These are phyloP conservation scores for Cunninghamia lanceolata DNA, from an alignment of 75 land plant genomes.

Conservation along the genomic window DNA sequence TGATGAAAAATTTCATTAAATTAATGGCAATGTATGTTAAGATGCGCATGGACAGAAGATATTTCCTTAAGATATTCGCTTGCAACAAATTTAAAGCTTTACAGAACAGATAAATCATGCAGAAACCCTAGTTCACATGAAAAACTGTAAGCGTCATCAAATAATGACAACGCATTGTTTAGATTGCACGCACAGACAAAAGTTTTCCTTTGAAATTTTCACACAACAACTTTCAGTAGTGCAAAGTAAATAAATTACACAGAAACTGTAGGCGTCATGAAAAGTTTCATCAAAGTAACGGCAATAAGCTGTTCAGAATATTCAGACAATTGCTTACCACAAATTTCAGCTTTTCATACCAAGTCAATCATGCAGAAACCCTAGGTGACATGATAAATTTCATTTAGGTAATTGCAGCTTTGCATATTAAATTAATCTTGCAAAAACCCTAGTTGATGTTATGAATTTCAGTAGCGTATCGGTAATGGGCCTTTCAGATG, in stretches of 20 bases:
- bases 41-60: background rate
- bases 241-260: no score
- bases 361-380: background rate
- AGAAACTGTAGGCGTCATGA: background rate
- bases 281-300: no score
- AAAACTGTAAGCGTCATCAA: background rate
- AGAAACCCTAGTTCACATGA: background rate
- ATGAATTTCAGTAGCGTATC: no score
- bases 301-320: background rate
- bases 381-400: no score
- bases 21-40: no score
- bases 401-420: no score
- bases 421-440: no score
- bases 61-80: background rate
- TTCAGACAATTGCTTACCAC: background rate
- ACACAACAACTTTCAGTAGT: no score
- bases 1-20: no score
- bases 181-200: background rate
- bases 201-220: background rate
- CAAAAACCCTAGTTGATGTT: no score
- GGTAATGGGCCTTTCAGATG: background rate
- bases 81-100: background rate
- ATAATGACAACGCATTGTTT: background rate
- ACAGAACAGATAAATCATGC: background rate
- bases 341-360: background rate